These are phyloP conservation scores for Lumnitzera racemosa DNA, from an alignment of 345 rosid genomes.

Conservation along the genomic window DNA sequence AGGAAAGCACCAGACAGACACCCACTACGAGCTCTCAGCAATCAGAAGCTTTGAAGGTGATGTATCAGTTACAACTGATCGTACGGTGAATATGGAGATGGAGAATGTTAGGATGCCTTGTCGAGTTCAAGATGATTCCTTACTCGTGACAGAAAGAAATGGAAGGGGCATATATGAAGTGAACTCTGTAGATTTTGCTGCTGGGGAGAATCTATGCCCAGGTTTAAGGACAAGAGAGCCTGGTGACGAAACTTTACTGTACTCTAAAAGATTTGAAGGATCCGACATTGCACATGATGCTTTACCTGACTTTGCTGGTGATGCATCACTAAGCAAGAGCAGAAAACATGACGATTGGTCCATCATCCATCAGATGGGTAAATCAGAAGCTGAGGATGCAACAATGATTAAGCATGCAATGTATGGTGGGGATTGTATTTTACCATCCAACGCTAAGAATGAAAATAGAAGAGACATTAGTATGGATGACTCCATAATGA, in stretches of 20 bases:
- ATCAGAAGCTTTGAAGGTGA: conserved; percentile 7
- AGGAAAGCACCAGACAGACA: conserved; percentile 14
- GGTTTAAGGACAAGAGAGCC: conserved; percentile 40
- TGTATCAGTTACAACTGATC: conserved; percentile 9
- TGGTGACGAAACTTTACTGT: conserved; percentile 40
- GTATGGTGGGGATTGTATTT: conserved; percentile 28
- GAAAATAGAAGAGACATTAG: conserved; percentile 29
- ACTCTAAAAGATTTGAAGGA: conserved; percentile 36
- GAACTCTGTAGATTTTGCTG: conserved; percentile 33
- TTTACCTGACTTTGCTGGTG: conserved; percentile 21
- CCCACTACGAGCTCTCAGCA: conserved; percentile 3
- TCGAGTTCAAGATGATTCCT: conserved; percentile 33
- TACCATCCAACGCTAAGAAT: conserved; percentile 9
- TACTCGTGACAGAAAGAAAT: conserved; percentile 25
- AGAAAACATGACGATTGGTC: conserved; percentile 66
- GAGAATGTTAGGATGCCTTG: conserved; percentile 4
- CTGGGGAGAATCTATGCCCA: conserved; percentile 31
- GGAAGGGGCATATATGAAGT: conserved; percentile 26
- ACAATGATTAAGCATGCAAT: conserved; percentile 18
- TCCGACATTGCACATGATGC: conserved; percentile 26
- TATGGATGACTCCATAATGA: conserved; percentile 75
- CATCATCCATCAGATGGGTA: conserved; percentile 20
- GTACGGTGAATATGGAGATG: neutral
- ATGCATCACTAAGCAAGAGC: conserved; percentile 32
- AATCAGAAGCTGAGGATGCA: conserved; percentile 24